phyloP scores from a whole-genome alignment of 2,329 filamentous ascomycete genomes.

The Elsinoe australis region DNA sequence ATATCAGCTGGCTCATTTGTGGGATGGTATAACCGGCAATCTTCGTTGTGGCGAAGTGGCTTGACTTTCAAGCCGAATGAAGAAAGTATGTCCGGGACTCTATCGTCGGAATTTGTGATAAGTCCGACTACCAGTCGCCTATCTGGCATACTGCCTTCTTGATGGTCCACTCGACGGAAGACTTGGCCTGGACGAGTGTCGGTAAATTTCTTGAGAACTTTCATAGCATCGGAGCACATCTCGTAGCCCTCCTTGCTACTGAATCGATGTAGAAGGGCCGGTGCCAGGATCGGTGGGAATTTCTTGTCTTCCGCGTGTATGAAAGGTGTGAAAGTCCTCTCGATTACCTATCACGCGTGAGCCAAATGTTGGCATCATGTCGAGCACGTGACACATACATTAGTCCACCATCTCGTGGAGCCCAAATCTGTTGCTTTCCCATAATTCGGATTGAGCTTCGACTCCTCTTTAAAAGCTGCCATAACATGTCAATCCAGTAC shows the following conservation, averaged over 20 bases:
- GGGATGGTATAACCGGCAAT: constrained; percentile 16
- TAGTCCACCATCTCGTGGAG: constrained; percentile 52
- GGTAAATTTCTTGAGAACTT: constrained; percentile 40
- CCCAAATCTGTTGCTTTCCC: constrained; percentile 47
- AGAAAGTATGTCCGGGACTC: constrained; percentile 48
- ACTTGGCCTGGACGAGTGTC: constrained; percentile 19
- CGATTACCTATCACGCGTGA: constrained; percentile 42
- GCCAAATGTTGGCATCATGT: neutral
- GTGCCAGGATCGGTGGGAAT: constrained; percentile 41
- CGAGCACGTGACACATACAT: constrained; percentile 36
- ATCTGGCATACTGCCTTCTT: neutral
- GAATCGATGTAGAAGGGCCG: constrained; percentile 47
- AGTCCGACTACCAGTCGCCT: constrained; percentile 44
- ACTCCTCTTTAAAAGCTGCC: constrained; percentile 46
- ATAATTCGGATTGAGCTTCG: constrained; percentile 50
- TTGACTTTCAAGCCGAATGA: constrained; percentile 47
- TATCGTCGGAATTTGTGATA: constrained; percentile 56
- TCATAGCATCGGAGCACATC: constrained; percentile 41
- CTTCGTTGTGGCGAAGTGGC: constrained; percentile 27
- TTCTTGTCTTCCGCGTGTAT: constrained; percentile 24
- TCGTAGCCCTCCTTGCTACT: constrained; percentile 47
- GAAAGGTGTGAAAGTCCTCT: constrained; percentile 45
- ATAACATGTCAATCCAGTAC: neutral
- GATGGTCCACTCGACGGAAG: constrained; percentile 13
- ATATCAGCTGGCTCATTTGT: constrained; percentile 33